These are phyloP conservation scores for Schwanniomyces vanrijiae DNA, from an alignment of 805 yeast genomes.

Conservation along the genomic window DNA sequence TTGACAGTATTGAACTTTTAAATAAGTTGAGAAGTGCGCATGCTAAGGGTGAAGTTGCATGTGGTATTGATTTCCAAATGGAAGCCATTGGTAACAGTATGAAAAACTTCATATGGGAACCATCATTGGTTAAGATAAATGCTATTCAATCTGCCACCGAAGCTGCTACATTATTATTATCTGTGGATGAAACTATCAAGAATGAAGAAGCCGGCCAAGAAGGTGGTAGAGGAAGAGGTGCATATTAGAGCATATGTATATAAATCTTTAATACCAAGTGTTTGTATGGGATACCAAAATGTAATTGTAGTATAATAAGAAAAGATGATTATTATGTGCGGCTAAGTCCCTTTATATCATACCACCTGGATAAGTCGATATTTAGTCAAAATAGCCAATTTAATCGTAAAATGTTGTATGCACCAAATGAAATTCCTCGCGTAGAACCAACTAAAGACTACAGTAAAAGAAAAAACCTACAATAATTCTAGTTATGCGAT, in stretches of 20 bases:
- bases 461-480: too few relatives aligned
- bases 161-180: constrained; percentile 87
- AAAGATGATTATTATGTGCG: neutral
- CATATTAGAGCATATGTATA: constrained; percentile 26
- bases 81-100: constrained; percentile 84
- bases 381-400: too few relatives aligned
- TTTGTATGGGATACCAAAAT: neutral
- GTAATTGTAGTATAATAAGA: neutral
- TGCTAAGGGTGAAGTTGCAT: constrained; percentile 89
- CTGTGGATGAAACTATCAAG: constrained; percentile 93
- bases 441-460: too few relatives aligned
- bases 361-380: too few relatives aligned
- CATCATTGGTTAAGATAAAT: constrained; percentile 88
- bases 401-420: too few relatives aligned
- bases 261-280: neutral
- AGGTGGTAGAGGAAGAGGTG: constrained; percentile 71
- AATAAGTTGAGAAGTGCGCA: constrained; percentile 91
- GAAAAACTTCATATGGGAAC: constrained; percentile 94
- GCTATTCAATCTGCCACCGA: constrained; percentile 96
- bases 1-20: constrained; percentile 93
- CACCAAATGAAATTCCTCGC: too few relatives aligned
- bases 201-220: constrained; percentile 53
- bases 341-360: too few relatives aligned
- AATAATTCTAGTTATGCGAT: too few relatives aligned
- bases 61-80: constrained; percentile 86